Base-by-base conservation (phyloP, 2,329 filamentous ascomycete species). In the Trichophyton schoenleinii region DNA sequence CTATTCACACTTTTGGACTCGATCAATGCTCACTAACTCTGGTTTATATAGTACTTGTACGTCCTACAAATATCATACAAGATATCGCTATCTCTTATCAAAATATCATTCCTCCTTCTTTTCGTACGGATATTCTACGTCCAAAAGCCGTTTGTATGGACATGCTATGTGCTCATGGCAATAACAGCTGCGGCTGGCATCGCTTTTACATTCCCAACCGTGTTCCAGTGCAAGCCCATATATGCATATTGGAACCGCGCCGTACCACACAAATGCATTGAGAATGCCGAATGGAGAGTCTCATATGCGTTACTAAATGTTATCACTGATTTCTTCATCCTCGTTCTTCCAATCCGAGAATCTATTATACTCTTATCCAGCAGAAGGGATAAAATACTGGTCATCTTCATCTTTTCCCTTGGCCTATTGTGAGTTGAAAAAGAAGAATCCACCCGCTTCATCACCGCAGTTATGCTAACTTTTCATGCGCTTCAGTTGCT, bases 221-320 rank as follows among this genome's bases (percentile, higher is more conserved):
- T 69, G 7, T 65, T 67, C 59, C 67, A 69, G 52, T 70, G 67
- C 60, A 57, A 61, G 5, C 68, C 68, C 1, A 63, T 69, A 25
- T 44, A 60, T 3, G 61, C 63, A 2, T 68, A 65, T 59, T 70
- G 68, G 68, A 63, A 68, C 36, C 65, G 67, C 9, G 59, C 57
- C 0, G 66, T 67, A 38, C 60, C 59, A 1, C 46, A 60, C 15
- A 62, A 74, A 15, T 68, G 67, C 18, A 63, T 66, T n/a, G 64
- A 65, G 34, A 68, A 60, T 34, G 58, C 65, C 44, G 38, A 60
- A 15, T 63, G 64, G 46, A 68, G 66, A 63, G 60, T 68, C 28
- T 64, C 68, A 18, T 66, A 66, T 59, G 66, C 69, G 2, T 58
- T 64, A 15, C 63, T 70, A 48, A 70, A 70, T 34, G 67, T 68